phyloP scores from a whole-genome alignment of 768 basidiomycete species.

The Tylopilus balloui region DNA sequence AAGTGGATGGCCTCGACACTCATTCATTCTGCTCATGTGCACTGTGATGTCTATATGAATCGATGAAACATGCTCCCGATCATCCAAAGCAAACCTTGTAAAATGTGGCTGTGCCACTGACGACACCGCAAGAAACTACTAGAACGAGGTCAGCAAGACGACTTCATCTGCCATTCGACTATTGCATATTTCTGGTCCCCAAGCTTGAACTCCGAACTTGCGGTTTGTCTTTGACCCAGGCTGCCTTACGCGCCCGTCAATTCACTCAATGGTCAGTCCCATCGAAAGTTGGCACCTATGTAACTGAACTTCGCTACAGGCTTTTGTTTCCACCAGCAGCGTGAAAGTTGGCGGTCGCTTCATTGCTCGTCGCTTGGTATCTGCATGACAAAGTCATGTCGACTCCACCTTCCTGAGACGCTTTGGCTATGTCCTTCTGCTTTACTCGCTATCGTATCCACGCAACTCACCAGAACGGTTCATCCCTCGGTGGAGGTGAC shows the following conservation, averaged over 20 bases:
- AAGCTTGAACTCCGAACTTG: too few relatives aligned
- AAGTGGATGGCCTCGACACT: not conserved
- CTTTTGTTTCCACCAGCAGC: not conserved
- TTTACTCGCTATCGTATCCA: constrained; percentile 39
- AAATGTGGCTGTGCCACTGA: not conserved
- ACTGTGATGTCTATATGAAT: too few relatives aligned
- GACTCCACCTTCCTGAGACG: constrained; percentile 46
- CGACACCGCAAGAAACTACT: too few relatives aligned
- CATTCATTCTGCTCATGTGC: not conserved
- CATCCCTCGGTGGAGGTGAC: constrained; percentile 61
- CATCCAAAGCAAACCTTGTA: not conserved
- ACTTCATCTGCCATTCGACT: too few relatives aligned
- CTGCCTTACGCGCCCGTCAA: constrained; percentile 45
- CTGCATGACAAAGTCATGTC: constrained; percentile 49
- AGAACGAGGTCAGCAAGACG: too few relatives aligned
- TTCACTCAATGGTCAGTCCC: constrained; percentile 44
- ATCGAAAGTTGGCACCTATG: constrained; percentile 19
- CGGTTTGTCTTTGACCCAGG: constrained; percentile 47
- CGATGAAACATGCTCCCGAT: not conserved
- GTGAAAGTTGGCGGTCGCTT: constrained; percentile 33
- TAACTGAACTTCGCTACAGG: constrained; percentile 4
- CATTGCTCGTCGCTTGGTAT: too few relatives aligned
- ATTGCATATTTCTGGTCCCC: too few relatives aligned
- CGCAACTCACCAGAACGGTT: constrained; percentile 50
- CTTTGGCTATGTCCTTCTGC: constrained; percentile 32